Conservation (phyloP, 2,329 filamentous ascomycete genomes). For the Xenoacremonium recifei region DNA sequence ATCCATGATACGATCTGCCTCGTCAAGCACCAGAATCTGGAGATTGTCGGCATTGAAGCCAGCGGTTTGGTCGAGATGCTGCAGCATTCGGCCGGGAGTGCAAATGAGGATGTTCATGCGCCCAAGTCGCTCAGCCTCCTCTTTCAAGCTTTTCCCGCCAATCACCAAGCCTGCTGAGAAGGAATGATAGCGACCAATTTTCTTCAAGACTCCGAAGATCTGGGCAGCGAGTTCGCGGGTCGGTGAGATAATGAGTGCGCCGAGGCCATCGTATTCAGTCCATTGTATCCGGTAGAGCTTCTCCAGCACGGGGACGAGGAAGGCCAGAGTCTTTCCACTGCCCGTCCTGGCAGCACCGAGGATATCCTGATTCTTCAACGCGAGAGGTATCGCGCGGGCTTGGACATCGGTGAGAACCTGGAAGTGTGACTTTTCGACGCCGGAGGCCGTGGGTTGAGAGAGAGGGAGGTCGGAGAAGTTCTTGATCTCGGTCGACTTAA, state of each 20-base stretch:
- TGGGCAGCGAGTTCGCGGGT: slow-evolving; percentile 95
- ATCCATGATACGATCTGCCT: slow-evolving; percentile 95
- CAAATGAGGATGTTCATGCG: slow-evolving; percentile 98
- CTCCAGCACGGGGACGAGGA: slow-evolving; percentile 87
- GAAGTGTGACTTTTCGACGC: slow-evolving; percentile 85
- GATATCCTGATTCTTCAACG: slow-evolving; percentile 82
- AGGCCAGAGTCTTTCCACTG: slow-evolving; percentile 92
- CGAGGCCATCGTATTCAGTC: slow-evolving; percentile 87
- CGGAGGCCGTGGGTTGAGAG: slow-evolving; percentile 74
- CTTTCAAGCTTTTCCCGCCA: slow-evolving; percentile 85
- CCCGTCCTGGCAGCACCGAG: slow-evolving; percentile 94
- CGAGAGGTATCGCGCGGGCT: slow-evolving; percentile 80
- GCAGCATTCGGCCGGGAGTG: slow-evolving; percentile 90
- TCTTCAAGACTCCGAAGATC: slow-evolving; percentile 91
- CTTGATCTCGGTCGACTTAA: slow-evolving; percentile 56
- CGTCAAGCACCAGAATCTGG: slow-evolving; percentile 90
- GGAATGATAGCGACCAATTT: slow-evolving; percentile 82
- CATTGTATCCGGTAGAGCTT: slow-evolving; percentile 87
- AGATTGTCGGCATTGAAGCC: slow-evolving; percentile 87
- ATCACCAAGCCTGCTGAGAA: slow-evolving; percentile 94
- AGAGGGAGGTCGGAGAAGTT: slow-evolving; percentile 84
- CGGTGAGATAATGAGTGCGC: slow-evolving; percentile 88
- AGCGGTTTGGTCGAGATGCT: slow-evolving; percentile 93
- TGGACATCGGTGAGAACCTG: slow-evolving; percentile 90
- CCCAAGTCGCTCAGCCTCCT: slow-evolving; percentile 78